Evolutionary conservation across 805 yeast genomes (phyloP), one percentile per base, ranked within the genome.

Genomic region (Teunomyces lycoperdinae): DNA sequence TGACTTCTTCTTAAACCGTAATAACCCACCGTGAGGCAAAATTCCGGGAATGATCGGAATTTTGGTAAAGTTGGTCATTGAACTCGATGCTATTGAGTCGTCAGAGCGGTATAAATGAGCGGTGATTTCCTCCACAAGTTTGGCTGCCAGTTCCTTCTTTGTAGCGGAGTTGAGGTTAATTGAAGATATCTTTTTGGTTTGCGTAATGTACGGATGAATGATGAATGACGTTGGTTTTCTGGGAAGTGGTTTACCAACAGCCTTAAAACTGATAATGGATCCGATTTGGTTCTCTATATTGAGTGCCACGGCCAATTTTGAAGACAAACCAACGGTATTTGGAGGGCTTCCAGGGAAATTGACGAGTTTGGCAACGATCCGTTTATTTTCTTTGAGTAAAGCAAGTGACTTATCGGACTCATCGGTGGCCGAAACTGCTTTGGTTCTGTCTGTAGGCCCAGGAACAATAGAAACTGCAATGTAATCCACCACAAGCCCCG

Each of bases 21-120:
- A 44, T 5, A 79, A 45, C 0, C 86, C 91, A 10, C 95, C 94
- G 36, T 68, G 52, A 0, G 87, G 84, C 14, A 85, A 60, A 1
- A 66, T 51, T 0, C 61, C 60, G 1, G 79, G 73, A 1, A 79
- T 62, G 0, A 63, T 57, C 1, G 91, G 89, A 1, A 87, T 53
- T 50, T 77, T 79, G 45, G 74, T 58, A 26, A 67, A 70, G 49
- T 78, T 77, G 0, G 90, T 78, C 35, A 83, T 55, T 2, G 80
- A 73, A 1, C 72, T 58, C 7, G 46, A 51, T 29, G 58, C 58
- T 30, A 67, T 34, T 4, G 62, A 52, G 9, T 53, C 34, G 2
- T 9, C 11, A 1, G 54, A 50, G 1, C 54, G 54, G 26, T 52
- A 63, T 6, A 68, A 50, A 10, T 40, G 10, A 5, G 55, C 47